Percentiles rank a stretch among this genome's conserved stretches.
Evolutionary conservation across 306 rosid genomes (phyloP).

Genomic region (Rubus parviflorus): DNA sequence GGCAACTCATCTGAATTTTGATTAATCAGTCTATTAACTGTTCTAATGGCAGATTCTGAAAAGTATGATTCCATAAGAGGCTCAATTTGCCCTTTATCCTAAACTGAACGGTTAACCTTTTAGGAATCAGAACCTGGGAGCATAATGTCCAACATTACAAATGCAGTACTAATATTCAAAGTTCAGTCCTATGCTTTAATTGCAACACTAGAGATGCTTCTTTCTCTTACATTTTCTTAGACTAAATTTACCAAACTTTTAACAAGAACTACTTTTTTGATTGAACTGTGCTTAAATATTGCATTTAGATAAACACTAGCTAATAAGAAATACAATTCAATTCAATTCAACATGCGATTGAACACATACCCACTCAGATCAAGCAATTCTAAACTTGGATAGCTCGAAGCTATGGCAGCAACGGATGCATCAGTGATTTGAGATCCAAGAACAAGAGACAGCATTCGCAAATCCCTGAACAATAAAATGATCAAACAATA

Average conservation of each 20-base stretch:
- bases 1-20: background rate
- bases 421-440: conserved; percentile 95
- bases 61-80: background rate
- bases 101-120: background rate
- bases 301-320: background rate
- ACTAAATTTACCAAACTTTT: background rate
- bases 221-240: background rate
- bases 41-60: background rate
- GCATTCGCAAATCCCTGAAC: conserved; percentile 79
- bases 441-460: conserved; percentile 96
- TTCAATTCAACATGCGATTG: conserved; percentile 8
- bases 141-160: background rate
- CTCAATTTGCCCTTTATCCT: background rate
- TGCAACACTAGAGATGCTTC: background rate
- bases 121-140: background rate
- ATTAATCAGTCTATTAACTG: background rate
- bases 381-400: conserved; percentile 77
- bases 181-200: background rate
- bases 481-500: conserved; percentile 23
- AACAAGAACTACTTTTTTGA: background rate
- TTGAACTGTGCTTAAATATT: background rate
- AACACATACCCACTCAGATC: conserved; percentile 91
- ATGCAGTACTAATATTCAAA: background rate
- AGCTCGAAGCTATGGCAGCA: conserved; percentile 89
- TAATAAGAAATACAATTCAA: background rate